These are phyloP conservation scores for Fusarium mexicanum DNA, from an alignment of 2,329 filamentous ascomycete genomes.

Conservation along the genomic window DNA sequence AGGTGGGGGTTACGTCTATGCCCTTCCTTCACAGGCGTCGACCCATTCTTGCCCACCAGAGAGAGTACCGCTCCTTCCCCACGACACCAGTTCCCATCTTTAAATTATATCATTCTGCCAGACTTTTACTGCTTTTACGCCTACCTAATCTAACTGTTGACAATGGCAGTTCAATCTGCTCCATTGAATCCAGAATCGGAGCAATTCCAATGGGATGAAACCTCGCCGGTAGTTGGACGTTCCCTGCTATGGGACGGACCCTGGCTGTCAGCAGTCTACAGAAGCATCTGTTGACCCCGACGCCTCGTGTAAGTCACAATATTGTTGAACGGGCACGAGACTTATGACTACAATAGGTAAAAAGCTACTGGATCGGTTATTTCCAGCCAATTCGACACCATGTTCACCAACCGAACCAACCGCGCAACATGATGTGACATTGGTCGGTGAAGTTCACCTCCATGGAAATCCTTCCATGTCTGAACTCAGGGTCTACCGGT, in stretches of 20 bases:
- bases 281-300: neutral
- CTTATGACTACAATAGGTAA: neutral
- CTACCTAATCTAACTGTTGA: neutral
- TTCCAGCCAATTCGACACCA: neutral
- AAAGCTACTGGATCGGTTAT: neutral
- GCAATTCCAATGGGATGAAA: neutral
- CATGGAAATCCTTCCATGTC: neutral
- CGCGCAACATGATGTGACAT: neutral
- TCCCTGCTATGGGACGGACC: neutral
- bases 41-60: neutral
- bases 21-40: neutral
- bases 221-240: neutral
- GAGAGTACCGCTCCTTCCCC: neutral
- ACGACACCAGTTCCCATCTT: too few species aligned
- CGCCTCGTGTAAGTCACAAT: neutral
- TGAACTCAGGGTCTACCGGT: neutral
- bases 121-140: neutral
- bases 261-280: neutral
- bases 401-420: neutral
- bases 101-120: neutral
- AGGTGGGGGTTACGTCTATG: neutral
- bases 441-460: neutral
- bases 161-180: neutral
- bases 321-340: neutral
- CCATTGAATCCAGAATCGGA: neutral